Percentiles rank a stretch among this genome's conserved stretches.
phyloP scores from a whole-genome alignment of 176 grass and related monocot genomes.

The Musa troglodytarum region DNA sequence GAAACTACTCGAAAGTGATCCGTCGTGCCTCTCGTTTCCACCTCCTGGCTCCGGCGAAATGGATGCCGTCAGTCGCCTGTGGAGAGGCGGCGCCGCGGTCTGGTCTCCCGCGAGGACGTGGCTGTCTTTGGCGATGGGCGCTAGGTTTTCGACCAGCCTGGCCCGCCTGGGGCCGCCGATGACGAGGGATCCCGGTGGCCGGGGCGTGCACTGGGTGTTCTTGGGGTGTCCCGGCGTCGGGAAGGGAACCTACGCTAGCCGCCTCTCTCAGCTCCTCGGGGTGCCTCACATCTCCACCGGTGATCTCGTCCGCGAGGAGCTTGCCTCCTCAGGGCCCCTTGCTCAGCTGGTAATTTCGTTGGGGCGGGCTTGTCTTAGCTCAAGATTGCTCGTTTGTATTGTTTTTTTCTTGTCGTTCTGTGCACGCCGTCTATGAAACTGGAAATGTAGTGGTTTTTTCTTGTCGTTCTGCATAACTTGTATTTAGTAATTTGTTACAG shows the following conservation, averaged over 20 bases:
- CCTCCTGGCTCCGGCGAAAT: constrained; percentile 13
- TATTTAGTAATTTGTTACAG: too few relatives aligned
- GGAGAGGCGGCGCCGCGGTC: constrained; percentile 23
- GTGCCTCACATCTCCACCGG: constrained; percentile 94
- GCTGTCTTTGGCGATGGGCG: constrained; percentile 25
- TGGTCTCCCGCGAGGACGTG: constrained; percentile 15
- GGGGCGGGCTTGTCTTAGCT: background rate
- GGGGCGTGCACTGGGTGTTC: constrained; percentile 89
- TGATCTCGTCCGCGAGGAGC: constrained; percentile 82
- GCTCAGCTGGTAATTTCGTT: constrained; percentile 33
- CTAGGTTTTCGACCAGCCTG: constrained; percentile 22
- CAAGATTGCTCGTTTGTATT: background rate
- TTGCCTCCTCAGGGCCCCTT: constrained; percentile 56
- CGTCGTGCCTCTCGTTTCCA: background rate
- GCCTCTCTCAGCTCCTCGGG: constrained; percentile 66
- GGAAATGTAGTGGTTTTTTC: background rate
- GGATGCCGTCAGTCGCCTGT: constrained; percentile 41
- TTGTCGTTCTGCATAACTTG: background rate
- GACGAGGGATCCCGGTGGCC: constrained; percentile 17
- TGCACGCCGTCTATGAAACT: background rate
- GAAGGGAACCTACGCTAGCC: constrained; percentile 81
- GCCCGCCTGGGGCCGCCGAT: constrained; percentile 3
- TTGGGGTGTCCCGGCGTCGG: constrained; percentile 82
- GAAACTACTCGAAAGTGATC: background rate
- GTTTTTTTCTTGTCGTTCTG: background rate